Conservation (phyloP, 2,329 filamentous ascomycete genomes). For the Epichloe uncinata region DNA sequence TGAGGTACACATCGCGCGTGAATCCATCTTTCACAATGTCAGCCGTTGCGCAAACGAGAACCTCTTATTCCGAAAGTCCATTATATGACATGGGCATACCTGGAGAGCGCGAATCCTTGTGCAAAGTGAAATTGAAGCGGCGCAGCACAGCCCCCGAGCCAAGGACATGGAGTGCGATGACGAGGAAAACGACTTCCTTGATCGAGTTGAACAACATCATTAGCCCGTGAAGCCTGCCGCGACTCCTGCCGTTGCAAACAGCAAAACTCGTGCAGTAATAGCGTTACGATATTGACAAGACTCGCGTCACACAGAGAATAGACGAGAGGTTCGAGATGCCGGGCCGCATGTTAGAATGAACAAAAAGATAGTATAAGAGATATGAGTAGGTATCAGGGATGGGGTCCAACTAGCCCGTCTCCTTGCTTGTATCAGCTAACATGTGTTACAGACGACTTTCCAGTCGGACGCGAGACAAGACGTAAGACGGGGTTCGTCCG, state of each 20-base stretch:
- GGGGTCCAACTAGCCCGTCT: background rate
- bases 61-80: no score
- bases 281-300: no score
- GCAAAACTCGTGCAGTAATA: background rate
- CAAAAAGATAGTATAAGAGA: no score
- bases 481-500: background rate
- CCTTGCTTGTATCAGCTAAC: background rate
- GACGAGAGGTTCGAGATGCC: no score
- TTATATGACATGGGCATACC: background rate
- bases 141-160: background rate
- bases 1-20: constrained; percentile 6
- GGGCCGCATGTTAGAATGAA: no score
- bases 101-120: constrained; percentile 1
- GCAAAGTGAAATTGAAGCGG: constrained; percentile 2
- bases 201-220: background rate
- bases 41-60: background rate
- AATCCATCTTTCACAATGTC: background rate
- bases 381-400: background rate
- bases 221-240: background rate
- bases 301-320: no score
- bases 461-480: background rate
- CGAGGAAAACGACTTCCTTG: background rate
- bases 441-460: background rate
- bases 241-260: background rate
- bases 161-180: background rate